Conservation (phyloP, 345 rosid species). For the Fremontodendron californicum region DNA sequence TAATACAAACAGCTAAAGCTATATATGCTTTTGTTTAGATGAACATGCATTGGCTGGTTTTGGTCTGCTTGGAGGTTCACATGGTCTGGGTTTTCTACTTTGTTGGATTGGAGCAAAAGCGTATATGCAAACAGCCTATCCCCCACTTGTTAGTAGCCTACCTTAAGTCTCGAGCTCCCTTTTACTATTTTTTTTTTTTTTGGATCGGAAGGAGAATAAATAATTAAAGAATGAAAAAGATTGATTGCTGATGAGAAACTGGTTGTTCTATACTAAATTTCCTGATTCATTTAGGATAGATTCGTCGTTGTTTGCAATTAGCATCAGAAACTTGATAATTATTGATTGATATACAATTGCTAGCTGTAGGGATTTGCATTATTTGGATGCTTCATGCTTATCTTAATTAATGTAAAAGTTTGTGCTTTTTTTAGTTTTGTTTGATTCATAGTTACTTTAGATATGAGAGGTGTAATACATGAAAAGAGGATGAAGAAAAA, state of each 20-base stretch:
- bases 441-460: background rate
- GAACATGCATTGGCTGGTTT: too few species aligned
- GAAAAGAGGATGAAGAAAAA: background rate
- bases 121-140: too few species aligned
- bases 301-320: background rate
- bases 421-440: background rate
- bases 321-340: background rate
- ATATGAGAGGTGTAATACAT: background rate
- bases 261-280: constrained; percentile 12
- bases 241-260: constrained; percentile 1
- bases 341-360: background rate
- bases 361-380: background rate
- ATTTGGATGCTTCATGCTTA: background rate
- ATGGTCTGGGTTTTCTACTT: too few species aligned
- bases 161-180: too few species aligned
- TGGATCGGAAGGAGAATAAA: too few species aligned
- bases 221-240: too few species aligned
- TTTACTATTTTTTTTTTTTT: too few species aligned
- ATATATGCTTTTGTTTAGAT: too few species aligned
- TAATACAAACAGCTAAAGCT: too few species aligned
- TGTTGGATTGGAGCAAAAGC: too few species aligned
- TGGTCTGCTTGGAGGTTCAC: too few species aligned
- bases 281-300: background rate
- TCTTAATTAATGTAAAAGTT: background rate
- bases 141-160: too few species aligned